Conservation (phyloP, 2,329 filamentous ascomycete genomes). For the Pezicula neosporulosa region DNA sequence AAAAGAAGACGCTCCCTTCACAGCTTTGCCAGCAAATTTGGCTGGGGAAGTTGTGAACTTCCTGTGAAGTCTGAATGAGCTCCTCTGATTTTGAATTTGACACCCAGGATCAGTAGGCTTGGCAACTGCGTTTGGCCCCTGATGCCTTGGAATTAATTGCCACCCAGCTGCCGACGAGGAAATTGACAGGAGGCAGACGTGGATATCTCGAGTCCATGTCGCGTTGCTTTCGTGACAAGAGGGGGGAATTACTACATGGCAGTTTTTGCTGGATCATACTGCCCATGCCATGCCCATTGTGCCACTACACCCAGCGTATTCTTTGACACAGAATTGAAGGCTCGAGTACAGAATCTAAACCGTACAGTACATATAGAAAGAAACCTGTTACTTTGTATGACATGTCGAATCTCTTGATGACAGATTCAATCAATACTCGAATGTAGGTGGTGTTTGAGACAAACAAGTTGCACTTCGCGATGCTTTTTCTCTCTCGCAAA, state of each 20-base stretch:
- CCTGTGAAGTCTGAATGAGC: constrained; percentile 15
- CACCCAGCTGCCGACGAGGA: constrained; percentile 11
- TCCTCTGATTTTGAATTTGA: background rate
- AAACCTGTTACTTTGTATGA: too few species aligned
- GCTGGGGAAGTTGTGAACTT: constrained; percentile 3
- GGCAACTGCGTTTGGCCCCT: constrained; percentile 6
- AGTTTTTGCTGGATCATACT: too few species aligned
- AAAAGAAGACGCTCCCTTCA: constrained; percentile 11
- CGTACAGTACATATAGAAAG: too few species aligned
- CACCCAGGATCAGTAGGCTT: background rate
- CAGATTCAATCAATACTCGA: too few species aligned
- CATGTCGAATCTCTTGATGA: too few species aligned
- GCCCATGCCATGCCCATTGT: too few species aligned
- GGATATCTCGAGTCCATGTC: background rate
- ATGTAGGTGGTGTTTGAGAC: too few species aligned
- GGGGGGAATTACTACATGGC: background rate
- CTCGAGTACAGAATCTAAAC: too few species aligned
- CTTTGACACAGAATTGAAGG: too few species aligned
- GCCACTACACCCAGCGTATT: too few species aligned
- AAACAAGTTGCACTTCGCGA: too few species aligned
- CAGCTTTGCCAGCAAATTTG: constrained; percentile 10
- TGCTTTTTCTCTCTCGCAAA: too few species aligned
- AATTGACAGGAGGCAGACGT: background rate
- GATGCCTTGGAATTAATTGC: constrained; percentile 14
- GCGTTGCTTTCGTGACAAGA: background rate